Conservation (phyloP, 371 early-diverging fungal genomes). For the Umbelopsis sp. region DNA sequence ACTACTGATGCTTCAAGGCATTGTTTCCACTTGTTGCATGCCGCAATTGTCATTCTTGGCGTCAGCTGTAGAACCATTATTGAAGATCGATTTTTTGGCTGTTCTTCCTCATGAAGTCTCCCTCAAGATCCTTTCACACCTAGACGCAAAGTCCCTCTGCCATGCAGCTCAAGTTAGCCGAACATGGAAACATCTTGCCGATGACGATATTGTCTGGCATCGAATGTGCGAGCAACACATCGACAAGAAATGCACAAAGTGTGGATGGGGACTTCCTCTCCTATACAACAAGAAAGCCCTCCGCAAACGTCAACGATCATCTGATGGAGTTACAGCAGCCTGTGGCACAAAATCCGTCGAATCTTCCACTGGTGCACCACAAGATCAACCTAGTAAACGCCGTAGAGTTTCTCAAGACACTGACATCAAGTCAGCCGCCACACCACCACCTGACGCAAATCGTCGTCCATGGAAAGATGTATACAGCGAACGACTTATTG, state of each 20-base stretch:
- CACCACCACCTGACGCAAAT: constrained; percentile 17
- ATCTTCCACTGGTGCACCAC: constrained; percentile 7
- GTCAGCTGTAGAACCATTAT: constrained; percentile 39
- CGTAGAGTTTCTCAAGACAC: constrained; percentile 8
- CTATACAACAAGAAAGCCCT: constrained; percentile 52
- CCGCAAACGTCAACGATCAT: constrained; percentile 17
- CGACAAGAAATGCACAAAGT: constrained; percentile 91
- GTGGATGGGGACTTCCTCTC: constrained; percentile 94
- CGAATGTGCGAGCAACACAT: constrained; percentile 97
- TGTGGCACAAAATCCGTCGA: not conserved
- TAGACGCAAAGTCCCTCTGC: constrained; percentile 92
- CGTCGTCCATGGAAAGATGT: constrained; percentile 80
- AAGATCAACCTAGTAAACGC: constrained; percentile 23
- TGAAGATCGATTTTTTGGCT: constrained; percentile 73
- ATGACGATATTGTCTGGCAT: constrained; percentile 93
- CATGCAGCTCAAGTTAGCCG: constrained; percentile 84
- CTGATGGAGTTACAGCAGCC: constrained; percentile 1
- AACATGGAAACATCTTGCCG: constrained; percentile 80
- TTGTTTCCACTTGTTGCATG: constrained; percentile 57
- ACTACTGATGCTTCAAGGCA: constrained; percentile 59
- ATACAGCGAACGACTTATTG: constrained; percentile 77
- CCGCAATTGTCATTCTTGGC: constrained; percentile 53
- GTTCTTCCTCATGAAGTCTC: constrained; percentile 80
- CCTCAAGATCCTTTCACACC: constrained; percentile 77
- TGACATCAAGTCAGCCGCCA: constrained; percentile 1